phyloP scores from a whole-genome alignment of 345 rosid species.

The Turnera subulata region DNA sequence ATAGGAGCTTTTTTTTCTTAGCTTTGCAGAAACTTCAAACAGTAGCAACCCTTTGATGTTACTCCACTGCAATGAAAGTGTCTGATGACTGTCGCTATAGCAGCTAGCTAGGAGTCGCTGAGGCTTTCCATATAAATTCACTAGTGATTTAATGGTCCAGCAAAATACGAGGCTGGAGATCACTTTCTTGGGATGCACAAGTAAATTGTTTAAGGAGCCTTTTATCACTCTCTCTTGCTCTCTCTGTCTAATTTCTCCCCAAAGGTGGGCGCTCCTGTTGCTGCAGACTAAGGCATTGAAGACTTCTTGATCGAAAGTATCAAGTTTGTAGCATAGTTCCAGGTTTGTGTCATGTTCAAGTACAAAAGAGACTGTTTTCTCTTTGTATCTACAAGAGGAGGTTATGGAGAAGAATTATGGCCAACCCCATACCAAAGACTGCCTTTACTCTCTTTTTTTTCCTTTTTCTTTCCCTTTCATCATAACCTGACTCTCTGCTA shows the following conservation, averaged over 20 bases:
- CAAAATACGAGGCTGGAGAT: no score
- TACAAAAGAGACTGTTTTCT: constrained; percentile 22
- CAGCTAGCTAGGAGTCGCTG: no score
- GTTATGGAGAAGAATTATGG: constrained; percentile 13
- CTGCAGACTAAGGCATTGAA: constrained; percentile 13
- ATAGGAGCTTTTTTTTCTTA: constrained; percentile 10
- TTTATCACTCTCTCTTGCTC: no score
- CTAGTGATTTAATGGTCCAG: neutral
- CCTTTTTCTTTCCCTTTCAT: constrained; percentile 16
- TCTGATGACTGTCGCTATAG: neutral
- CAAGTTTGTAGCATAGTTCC: constrained; percentile 15
- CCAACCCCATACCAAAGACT: constrained; percentile 4
- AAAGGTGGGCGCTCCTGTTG: constrained; percentile 31
- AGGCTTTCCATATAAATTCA: neutral
- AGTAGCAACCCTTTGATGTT: constrained; percentile 7
- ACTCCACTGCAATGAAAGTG: constrained; percentile 10
- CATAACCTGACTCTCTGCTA: constrained; percentile 13
- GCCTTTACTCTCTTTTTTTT: no score
- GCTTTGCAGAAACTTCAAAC: constrained; percentile 10
- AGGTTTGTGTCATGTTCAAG: constrained; percentile 17
- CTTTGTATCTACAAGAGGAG: constrained; percentile 26
- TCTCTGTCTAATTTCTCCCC: no score
- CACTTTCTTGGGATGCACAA: neutral
- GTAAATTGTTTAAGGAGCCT: no score
- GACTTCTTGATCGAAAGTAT: neutral